A percentile compares a stretch with the other conserved stretches of the same genome.
Evolutionary conservation across 2,329 filamentous ascomycete species (phyloP).

Genomic region (Lizonia empirigonia): DNA sequence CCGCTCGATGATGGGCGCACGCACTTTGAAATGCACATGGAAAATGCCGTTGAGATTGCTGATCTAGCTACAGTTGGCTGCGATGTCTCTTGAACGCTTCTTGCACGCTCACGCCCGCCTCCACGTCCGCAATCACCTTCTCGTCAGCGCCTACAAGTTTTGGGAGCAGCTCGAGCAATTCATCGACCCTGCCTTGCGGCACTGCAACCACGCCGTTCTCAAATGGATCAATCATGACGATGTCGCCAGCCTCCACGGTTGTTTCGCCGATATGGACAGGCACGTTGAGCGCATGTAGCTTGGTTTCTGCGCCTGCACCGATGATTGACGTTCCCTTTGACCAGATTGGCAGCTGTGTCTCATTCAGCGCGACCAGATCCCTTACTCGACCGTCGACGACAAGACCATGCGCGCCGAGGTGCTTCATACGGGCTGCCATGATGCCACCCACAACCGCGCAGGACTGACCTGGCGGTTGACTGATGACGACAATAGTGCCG

Average conservation of each 20-base stretch:
- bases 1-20: background rate
- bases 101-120: conserved; percentile 64
- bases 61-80: conserved; percentile 13
- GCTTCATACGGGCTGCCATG: conserved; percentile 72
- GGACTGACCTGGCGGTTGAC: conserved; percentile 67
- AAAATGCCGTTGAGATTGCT: background rate
- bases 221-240: conserved; percentile 71
- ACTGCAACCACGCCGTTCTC: conserved; percentile 72
- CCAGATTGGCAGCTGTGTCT: conserved; percentile 65
- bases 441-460: conserved; percentile 79
- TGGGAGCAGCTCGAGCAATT: conserved; percentile 64
- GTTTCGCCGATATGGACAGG: conserved; percentile 48
- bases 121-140: conserved; percentile 62
- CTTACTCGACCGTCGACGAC: conserved; percentile 72
- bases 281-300: conserved; percentile 59
- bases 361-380: conserved; percentile 66
- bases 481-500: conserved; percentile 68
- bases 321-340: conserved; percentile 62
- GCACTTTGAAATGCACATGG: background rate
- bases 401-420: conserved; percentile 64
- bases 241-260: conserved; percentile 58
- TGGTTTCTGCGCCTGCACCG: conserved; percentile 62
- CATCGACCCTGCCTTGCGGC: conserved; percentile 63
- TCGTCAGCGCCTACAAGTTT: conserved; percentile 51
- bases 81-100: conserved; percentile 69